Evolutionary conservation across 305 asterid genomes (phyloP), one percentile per base, ranked within the genome.

Genomic region (Ilex paraguariensis): DNA sequence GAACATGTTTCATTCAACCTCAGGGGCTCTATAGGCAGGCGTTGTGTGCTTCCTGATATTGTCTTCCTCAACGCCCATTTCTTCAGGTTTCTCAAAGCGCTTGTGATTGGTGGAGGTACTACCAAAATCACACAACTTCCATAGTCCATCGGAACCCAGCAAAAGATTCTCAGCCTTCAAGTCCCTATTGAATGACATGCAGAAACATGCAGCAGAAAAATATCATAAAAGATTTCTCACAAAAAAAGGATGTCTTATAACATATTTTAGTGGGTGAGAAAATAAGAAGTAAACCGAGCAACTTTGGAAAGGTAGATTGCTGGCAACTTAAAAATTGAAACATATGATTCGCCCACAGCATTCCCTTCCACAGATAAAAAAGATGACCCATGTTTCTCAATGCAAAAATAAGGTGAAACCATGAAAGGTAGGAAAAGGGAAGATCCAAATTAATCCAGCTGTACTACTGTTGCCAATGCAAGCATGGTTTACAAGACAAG

Each of bases 11-110:
- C 70, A 56, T 71, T 77, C 79, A 84, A 92, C 98, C 98, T 92
- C 98, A 33, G 98, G 98, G 73, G 97, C 80, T 82, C 98, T 82
- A 78, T 92, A 92, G 74, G 95, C 98, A 72, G 97, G 98, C 50
- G 98, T 89, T 14, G 98, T 92, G 78, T 87, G 79, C 74, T 92
- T 92, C 83, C 98, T 78, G 67, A 92, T 92, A 66, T 78, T 92
- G 64, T 92, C 98, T 81, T 92, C 98, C 84, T 92, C 98, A 49
- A 92, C 81, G 60, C 98, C 98, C 98, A 89, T 92, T 73, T 92
- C 98, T 76, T 85, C 98, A 55, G 98, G 94, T 73, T 82, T 92
- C 78, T 89, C 98, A 79, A 92, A 89, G 74, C 95, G 81, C 75
- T 85, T 92, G 79, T 92, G 98, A 84, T 92, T 87, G 67, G 95